Base-by-base conservation (phyloP, 345 rosid species). In the Euphorbia pulcherrima region DNA sequence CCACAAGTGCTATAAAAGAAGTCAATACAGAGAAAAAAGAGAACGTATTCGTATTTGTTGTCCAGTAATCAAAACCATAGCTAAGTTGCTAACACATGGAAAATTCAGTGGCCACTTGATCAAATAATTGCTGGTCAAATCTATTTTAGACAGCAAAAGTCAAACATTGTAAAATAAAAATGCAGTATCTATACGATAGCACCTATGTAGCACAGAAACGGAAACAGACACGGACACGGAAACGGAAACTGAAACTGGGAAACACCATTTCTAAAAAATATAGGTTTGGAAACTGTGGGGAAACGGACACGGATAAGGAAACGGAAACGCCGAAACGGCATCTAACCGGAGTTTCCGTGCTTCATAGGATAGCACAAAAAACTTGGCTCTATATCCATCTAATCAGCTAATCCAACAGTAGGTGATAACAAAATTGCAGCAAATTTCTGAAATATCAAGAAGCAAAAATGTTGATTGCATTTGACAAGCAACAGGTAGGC, bases 11-110 rank as follows among this genome's bases (percentile, higher is more conserved):
- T 61, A 20, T 21, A 21, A 21, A 23, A 23, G 50, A 21, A 61
- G n/a, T 5, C 50, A 61, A 23, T 37, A 39, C 50, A 47, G 64
- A 59, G 23, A 61, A 61, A 21, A 61, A 39, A 50, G 50, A 39
- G 47, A 30, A 30, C 13, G 44, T 39, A 48, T 50, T 51, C 13
- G 44, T 39, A 48, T 50, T 26, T 5, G 13, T 23, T 4, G 46
- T 29, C 11, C 40, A 10, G 46, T 12, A 39, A 39, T 40, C 20
- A 53, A 53, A 52, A 10, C 28, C 57, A 39, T 2, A 17, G 11
- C 20, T 10, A 14, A 21, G 29, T 39, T 20, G 29, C 64, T 37
- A 33, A 35, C 12, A 18, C 47, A 60, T 35, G 48, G 17, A 37
- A 37, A 37, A 17, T 35, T 37, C 28, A 35, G 26, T 44, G 47